Evolutionary conservation across 169 alveolate genomes (phyloP).

Genomic region (Plasmodium relictum): DNA sequence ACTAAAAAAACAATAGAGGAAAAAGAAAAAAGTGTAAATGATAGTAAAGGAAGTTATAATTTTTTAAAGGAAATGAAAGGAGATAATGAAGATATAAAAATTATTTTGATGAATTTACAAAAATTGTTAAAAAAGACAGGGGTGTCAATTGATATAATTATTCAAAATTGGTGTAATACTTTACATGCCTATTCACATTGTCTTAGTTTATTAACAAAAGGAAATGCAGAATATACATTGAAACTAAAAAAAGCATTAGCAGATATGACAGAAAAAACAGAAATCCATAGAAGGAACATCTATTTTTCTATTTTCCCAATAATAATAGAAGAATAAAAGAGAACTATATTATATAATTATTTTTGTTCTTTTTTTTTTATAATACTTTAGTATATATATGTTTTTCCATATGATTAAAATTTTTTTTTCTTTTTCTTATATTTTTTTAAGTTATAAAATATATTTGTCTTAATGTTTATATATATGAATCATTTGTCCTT

Average conservation of each 20-base stretch:
- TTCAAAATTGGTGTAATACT: conserved; percentile 76
- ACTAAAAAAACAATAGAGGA: conserved; percentile 18
- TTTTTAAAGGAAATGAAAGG: conserved; percentile 6
- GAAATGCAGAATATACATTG: conserved; percentile 67
- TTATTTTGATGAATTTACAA: conserved; percentile 44
- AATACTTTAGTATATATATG: not conserved
- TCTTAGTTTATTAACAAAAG: conserved; percentile 52
- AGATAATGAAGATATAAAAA: conserved; percentile 41
- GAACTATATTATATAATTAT: not conserved
- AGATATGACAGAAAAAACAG: conserved; percentile 43
- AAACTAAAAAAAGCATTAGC: conserved; percentile 38
- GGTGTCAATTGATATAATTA: conserved; percentile 66
- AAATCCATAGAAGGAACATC: conserved; percentile 37
- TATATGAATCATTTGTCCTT: not conserved
- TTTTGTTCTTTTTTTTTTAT: not conserved
- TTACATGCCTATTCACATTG: conserved; percentile 74
- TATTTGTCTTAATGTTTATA: not conserved
- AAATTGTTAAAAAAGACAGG: conserved; percentile 58
- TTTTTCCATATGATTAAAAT: too few relatives aligned
- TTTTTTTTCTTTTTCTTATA: not conserved
- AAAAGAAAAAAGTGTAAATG: not conserved
- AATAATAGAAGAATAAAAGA: conserved; percentile 42
- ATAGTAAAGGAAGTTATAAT: not conserved
- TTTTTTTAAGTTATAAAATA: not conserved
- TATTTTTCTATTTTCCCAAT: conserved; percentile 75